Evolutionary conservation across 2,329 filamentous ascomycete species (phyloP), one percentile per base, ranked within the genome.

Genomic region (Talaromyces albobiverticillius): DNA sequence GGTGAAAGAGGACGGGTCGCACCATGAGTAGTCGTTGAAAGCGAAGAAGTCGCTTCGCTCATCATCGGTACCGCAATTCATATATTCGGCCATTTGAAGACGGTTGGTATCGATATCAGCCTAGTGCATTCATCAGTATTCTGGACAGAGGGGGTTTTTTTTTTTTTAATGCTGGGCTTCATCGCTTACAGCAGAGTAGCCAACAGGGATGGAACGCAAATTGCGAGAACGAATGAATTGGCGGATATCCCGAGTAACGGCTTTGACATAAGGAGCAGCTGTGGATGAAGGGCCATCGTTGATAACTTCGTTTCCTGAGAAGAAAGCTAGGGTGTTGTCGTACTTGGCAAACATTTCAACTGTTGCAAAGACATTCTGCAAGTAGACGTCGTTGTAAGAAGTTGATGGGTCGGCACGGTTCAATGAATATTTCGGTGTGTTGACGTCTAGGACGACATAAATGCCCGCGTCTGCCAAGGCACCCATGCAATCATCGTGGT

Each of bases 381-480:
- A 82, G 72, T 96, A 96, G 61, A 83, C 84, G 56, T 86, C 81
- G 73, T 96, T 96, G 84, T 96, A 96, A 1, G 91, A 95, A 6
- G 77, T 73, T 45, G 76, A 78, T n/a, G 90, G 89, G 8, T 84
- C 71, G 55, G 77, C 79, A 52, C 91, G 87, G 80, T 94, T 93
- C 76, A 96, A 81, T 1, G 90, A 94, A 80, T 95, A 95, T 61
- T 84, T 80, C 61, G 90, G 89, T n/a, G 82, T 93, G 83, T 95
- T 95, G 79, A 94, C 88, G 66, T 96, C 91, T 49, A 95, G 80
- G 34, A 95, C 89, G 51, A 95, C 83, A 79, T 96, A 96, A 79
- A 96, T 96, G 64, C 89, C 89, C 59, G 90, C 91, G 65, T 88
- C 88, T 50, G 84, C 86, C 57, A 96, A 81, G 43, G 82, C 79